phyloP scores from a whole-genome alignment of 78 protist species.

The Dictyostelium brefeldianum region DNA sequence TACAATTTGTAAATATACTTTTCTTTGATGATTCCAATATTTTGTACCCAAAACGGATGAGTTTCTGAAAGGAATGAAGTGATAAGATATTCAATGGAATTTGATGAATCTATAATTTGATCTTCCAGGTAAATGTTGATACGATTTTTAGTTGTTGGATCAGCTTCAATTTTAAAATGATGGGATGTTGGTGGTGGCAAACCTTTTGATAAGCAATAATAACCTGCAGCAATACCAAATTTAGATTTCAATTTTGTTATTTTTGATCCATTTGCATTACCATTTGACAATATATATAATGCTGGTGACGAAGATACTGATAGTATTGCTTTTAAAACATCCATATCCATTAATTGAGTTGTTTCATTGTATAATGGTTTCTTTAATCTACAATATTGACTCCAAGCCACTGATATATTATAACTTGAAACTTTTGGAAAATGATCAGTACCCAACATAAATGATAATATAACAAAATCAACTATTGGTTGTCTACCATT shows the following conservation, averaged over 20 bases:
- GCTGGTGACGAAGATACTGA: background rate
- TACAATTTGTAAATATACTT: slow-evolving; percentile 2
- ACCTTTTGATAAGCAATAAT: slow-evolving; percentile 18
- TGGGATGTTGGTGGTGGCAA: background rate
- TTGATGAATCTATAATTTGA: background rate
- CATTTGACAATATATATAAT: background rate
- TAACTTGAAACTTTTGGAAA: slow-evolving; percentile 1
- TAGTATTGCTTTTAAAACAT: background rate
- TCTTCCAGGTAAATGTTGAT: background rate
- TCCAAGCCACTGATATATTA: background rate
- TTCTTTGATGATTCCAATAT: background rate
- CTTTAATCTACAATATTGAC: background rate
- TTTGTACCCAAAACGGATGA: slow-evolving; percentile 25
- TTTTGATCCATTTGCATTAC: background rate
- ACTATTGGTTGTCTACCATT: slow-evolving; percentile 4
- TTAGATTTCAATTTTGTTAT: background rate
- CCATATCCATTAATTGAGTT: background rate
- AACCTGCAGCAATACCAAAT: background rate
- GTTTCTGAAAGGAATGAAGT: background rate
- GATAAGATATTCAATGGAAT: background rate
- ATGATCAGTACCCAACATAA: slow-evolving; percentile 17
- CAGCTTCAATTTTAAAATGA: background rate
- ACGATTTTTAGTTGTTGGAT: background rate
- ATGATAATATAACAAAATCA: slow-evolving; percentile 5
- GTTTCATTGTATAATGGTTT: background rate